Evolutionary conservation across 2,329 filamentous ascomycete genomes (phyloP).

Genomic region (Fusarium nygamai): DNA sequence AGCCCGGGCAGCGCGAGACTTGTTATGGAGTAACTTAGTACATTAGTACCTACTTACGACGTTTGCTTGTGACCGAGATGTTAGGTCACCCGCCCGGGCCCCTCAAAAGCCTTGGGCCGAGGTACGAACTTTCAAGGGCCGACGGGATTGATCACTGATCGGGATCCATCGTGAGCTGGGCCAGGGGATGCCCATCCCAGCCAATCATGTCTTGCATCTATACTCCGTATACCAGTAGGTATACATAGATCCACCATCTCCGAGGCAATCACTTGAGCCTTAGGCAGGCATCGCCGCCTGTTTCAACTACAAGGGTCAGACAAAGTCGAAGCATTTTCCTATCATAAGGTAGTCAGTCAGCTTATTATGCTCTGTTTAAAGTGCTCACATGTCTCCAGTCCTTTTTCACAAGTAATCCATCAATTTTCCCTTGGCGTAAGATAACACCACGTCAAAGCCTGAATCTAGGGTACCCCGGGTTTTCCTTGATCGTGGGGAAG

Average conservation of each 20-base stretch:
- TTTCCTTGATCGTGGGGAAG: slow-evolving; percentile 21
- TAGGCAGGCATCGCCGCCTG: neutral
- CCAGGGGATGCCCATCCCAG: neutral
- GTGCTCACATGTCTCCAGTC: neutral
- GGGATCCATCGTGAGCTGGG: neutral
- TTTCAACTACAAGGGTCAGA: neutral
- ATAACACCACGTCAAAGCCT: neutral
- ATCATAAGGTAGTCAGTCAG: neutral
- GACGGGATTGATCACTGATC: slow-evolving; percentile 1
- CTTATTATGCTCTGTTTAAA: neutral
- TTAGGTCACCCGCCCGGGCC: slow-evolving; percentile 34
- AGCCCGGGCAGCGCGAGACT: neutral
- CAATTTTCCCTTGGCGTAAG: neutral
- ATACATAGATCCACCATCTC: slow-evolving; percentile 11
- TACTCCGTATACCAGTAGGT: too few species aligned
- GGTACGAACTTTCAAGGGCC: slow-evolving; percentile 32
- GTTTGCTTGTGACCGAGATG: slow-evolving; percentile 38
- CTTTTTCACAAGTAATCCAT: neutral
- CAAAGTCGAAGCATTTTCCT: neutral
- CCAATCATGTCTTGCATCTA: neutral
- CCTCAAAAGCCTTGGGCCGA: slow-evolving; percentile 43
- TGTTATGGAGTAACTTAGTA: neutral
- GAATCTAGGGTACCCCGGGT: slow-evolving; percentile 5
- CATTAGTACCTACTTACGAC: too few species aligned
- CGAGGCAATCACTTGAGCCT: slow-evolving; percentile 31